A percentile compares a stretch with the other conserved stretches of the same genome.
phyloP scores from a whole-genome alignment of 805 yeast genomes.

The Grigorovia transvaalensis region DNA sequence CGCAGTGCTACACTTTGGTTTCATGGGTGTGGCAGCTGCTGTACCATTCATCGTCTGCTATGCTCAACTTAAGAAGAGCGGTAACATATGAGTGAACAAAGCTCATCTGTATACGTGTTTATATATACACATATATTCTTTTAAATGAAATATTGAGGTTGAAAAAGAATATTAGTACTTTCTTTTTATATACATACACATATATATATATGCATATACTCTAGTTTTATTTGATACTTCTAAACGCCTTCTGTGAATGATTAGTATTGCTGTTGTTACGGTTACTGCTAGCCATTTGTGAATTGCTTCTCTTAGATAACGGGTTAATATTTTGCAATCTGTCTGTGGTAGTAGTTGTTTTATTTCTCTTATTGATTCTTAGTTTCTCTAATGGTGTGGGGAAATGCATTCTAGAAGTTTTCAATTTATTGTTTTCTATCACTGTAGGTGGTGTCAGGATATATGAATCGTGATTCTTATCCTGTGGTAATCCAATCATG shows the following conservation, averaged over 20 bases:
- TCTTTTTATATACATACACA: no score
- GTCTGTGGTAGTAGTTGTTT: conserved; percentile 7
- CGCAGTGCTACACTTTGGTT: conserved; percentile 71
- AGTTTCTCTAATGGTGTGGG: conserved; percentile 20
- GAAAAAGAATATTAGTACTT: no score
- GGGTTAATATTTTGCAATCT: neutral
- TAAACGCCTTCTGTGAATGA: neutral
- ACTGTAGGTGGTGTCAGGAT: neutral
- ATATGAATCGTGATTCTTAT: neutral
- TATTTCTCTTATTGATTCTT: conserved; percentile 16
- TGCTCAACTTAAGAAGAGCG: conserved; percentile 84
- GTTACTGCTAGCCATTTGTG: neutral
- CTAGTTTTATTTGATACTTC: neutral
- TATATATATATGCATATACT: no score
- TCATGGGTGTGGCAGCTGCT: conserved; percentile 58
- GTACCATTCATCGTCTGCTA: conserved; percentile 70
- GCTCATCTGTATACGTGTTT: no score
- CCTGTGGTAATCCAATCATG: neutral
- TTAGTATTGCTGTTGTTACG: neutral
- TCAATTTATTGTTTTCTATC: neutral
- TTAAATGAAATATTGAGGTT: no score
- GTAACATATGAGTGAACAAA: conserved; percentile 23
- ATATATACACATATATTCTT: neutral
- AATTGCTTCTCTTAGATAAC: neutral
- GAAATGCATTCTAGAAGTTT: conserved; percentile 5